Conservation (phyloP, 1,139 yeast genomes). For the Hansenula lynferdii region DNA sequence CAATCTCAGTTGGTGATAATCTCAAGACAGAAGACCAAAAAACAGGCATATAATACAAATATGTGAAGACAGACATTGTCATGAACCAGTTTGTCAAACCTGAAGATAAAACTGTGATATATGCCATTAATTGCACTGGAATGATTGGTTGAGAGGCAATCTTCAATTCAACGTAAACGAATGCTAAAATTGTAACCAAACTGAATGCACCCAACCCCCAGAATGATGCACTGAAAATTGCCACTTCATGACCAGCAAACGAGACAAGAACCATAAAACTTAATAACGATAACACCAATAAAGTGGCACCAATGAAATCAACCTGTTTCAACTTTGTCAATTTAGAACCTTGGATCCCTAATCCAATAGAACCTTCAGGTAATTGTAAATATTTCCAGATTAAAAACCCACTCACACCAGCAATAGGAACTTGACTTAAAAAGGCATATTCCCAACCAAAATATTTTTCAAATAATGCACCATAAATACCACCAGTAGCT, state of each 20-base stretch:
- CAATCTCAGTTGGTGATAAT: constrained; percentile 51
- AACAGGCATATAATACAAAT: constrained; percentile 57
- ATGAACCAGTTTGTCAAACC: constrained; percentile 62
- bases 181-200: constrained; percentile 22
- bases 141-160: constrained; percentile 61
- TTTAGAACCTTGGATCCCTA: constrained; percentile 22
- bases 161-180: constrained; percentile 46
- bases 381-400: constrained; percentile 28
- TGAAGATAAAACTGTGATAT: constrained; percentile 54
- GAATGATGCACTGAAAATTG: constrained; percentile 33
- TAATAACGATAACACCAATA: constrained; percentile 50
- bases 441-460: constrained; percentile 78
- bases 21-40: constrained; percentile 51
- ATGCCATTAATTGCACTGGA: constrained; percentile 45
- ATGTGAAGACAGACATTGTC: constrained; percentile 46
- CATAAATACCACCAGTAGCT: constrained; percentile 68
- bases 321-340: constrained; percentile 46
- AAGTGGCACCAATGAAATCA: constrained; percentile 63
- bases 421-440: constrained; percentile 57
- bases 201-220: constrained; percentile 24
- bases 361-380: constrained; percentile 36
- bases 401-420: constrained; percentile 40
- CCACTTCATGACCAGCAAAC: constrained; percentile 52
- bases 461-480: constrained; percentile 51
- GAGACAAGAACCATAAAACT: constrained; percentile 57